Percentiles rank a stretch among this genome's conserved stretches.
phyloP scores from a whole-genome alignment of 345 rosid species.

The Dimocarpus longan region DNA sequence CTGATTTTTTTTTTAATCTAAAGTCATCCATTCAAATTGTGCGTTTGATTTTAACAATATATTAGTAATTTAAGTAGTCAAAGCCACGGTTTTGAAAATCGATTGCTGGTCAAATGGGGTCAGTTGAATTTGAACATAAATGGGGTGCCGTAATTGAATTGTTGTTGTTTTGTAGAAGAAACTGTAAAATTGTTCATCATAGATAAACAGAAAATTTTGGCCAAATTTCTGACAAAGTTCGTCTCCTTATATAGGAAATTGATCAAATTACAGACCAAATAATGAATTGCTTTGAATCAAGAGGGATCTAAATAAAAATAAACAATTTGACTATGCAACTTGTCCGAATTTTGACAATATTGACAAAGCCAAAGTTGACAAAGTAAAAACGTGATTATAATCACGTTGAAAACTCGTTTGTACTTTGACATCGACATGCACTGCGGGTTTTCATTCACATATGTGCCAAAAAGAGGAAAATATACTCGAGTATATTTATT shows the following conservation, averaged over 20 bases:
- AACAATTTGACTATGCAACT: neutral
- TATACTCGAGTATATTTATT: neutral
- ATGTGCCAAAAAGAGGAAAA: neutral
- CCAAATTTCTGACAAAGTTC: neutral
- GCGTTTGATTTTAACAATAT: neutral
- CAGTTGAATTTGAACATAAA: neutral
- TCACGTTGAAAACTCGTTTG: neutral
- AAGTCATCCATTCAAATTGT: no score
- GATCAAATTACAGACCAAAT: no score
- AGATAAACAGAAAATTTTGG: neutral
- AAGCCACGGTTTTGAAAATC: neutral
- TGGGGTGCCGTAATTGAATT: conserved; percentile 10
- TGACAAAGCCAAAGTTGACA: conserved; percentile 17
- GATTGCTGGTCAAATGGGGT: neutral
- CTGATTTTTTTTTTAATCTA: no score
- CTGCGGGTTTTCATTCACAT: neutral
- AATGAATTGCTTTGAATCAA: neutral
- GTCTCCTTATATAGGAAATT: neutral
- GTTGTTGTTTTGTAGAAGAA: neutral
- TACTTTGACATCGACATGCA: neutral
- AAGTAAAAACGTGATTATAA: neutral
- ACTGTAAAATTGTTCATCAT: neutral
- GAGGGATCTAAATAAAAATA: neutral
- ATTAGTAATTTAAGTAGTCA: neutral
- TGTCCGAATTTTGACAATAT: neutral